Evolutionary conservation across 345 rosid species (phyloP), one percentile per base, ranked within the genome.

Genomic region (Citrus inodora): DNA sequence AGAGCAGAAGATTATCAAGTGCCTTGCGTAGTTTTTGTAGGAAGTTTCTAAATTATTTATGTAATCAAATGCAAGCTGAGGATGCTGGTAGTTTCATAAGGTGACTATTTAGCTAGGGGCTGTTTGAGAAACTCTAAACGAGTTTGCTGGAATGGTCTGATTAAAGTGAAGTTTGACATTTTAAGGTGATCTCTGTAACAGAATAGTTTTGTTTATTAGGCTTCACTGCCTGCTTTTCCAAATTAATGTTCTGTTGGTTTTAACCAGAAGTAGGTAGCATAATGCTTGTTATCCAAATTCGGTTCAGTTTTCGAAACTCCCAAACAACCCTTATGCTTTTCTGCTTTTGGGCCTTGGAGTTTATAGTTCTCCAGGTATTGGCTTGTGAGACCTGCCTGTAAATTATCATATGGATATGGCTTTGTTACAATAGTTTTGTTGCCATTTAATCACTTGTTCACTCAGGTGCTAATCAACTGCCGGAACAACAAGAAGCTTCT

Each of bases 401-500:
- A 67, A 24, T 16, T 14, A 9, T 76, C 56, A 11, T 28, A 64
- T 61, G 38, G 32, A 62, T 59, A 40, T 64, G 83, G 33, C 25
- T 48, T 62, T n/a, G 17, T 62, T 17, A 4, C 24, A 55, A 35
- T 25, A 35, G 38, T 56, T 67, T 46, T 53, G 32, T 30, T 37
- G 27, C 10, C 30, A 24, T 30, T 64, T 24, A 48, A 28, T 63
- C 11, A 6, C 24, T 48, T 30, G 64, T 53, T 24, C 30, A 40
- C 28, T 32, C 80, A 90, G 94, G 98, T 97, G n/a, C 85, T 97
- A 27, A 92, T 97, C 76, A 97, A 94, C 80, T 97, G 98, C 82
- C 90, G 96, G 21, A 92, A 90, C 88, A 92, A 92, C 80, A 88
- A 82, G 80, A 94, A 94, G 80, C 96, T 97, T 71, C 90, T 97